phyloP scores from a whole-genome alignment of 2,329 filamentous ascomycete species.

The Xylariaceae sp. region DNA sequence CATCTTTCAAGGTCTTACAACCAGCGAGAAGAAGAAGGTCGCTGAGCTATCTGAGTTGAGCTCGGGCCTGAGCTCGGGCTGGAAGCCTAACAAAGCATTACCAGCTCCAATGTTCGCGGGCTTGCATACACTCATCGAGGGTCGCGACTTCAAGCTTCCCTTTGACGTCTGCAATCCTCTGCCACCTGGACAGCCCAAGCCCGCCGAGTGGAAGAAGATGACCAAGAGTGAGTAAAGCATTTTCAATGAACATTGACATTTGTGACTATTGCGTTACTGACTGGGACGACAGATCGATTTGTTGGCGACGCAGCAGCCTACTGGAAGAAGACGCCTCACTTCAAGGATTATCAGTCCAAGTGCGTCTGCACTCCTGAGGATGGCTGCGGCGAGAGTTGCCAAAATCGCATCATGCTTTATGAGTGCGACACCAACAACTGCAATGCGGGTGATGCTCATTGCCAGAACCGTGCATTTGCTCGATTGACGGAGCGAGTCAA shows the following conservation, averaged over 20 bases:
- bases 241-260: too few species aligned
- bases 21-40: conserved; percentile 49
- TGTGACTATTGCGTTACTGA: conserved; percentile 26
- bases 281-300: conserved; percentile 67
- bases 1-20: conserved; percentile 44
- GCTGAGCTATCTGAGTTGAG: conserved; percentile 44
- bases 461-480: conserved; percentile 84
- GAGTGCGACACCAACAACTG: conserved; percentile 93
- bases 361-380: conserved; percentile 75
- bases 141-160: conserved; percentile 81
- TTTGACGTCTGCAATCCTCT: conserved; percentile 87
- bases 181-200: conserved; percentile 81
- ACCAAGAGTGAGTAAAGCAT: conserved; percentile 74
- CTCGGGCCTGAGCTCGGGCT: conserved; percentile 41
- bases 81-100: conserved; percentile 54
- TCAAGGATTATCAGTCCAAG: conserved; percentile 69
- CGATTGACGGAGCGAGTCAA: conserved; percentile 71
- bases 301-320: conserved; percentile 75
- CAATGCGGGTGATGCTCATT: conserved; percentile 67
- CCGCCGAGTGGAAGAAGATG: conserved; percentile 87
- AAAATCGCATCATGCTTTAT: conserved; percentile 95
- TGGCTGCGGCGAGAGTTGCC: conserved; percentile 84
- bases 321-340: conserved; percentile 75
- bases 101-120: conserved; percentile 78
- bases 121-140: conserved; percentile 64